Evolutionary conservation across 2,329 filamentous ascomycete species (phyloP).

Genomic region (Fusarium anguioides): DNA sequence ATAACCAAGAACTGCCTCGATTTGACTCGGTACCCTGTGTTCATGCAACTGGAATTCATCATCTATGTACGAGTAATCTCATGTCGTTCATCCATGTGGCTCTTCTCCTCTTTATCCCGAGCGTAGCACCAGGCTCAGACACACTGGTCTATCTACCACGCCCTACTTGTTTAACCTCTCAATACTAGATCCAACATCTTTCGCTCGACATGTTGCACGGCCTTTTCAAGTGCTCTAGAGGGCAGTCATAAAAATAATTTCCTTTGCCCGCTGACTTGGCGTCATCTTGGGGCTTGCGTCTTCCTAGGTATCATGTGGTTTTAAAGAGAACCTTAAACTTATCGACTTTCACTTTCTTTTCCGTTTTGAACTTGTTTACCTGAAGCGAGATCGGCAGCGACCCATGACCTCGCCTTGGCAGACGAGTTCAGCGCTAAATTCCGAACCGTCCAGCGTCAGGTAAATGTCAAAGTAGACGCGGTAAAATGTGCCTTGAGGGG

Average conservation of each 20-base stretch:
- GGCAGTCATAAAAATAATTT: constrained; percentile 21
- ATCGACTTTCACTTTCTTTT: constrained; percentile 35
- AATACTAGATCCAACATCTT: constrained; percentile 41
- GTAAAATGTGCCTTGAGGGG: constrained; percentile 96
- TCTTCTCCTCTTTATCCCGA: constrained; percentile 30
- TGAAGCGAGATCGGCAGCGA: constrained; percentile 90
- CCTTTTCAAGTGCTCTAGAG: constrained; percentile 22
- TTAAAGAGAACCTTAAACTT: constrained; percentile 41
- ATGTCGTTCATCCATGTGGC: constrained; percentile 39
- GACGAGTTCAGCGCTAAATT: constrained; percentile 98
- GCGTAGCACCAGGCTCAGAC: constrained; percentile 31
- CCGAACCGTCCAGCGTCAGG: constrained; percentile 93
- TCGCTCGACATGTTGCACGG: constrained; percentile 32
- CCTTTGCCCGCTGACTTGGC: constrained; percentile 15
- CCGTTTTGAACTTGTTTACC: constrained; percentile 54
- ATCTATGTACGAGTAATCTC: constrained; percentile 40
- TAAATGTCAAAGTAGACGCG: constrained; percentile 84
- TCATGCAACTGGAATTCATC: constrained; percentile 32
- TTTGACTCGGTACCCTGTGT: background rate
- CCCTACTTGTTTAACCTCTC: constrained; percentile 26
- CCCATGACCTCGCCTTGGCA: constrained; percentile 99
- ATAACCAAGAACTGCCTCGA: background rate
- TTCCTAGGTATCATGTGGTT: constrained; percentile 46
- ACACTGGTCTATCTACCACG: constrained; percentile 29
- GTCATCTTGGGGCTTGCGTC: constrained; percentile 22